phyloP scores from a whole-genome alignment of 2,329 filamentous ascomycete genomes.

The Colletotrichum lini region DNA sequence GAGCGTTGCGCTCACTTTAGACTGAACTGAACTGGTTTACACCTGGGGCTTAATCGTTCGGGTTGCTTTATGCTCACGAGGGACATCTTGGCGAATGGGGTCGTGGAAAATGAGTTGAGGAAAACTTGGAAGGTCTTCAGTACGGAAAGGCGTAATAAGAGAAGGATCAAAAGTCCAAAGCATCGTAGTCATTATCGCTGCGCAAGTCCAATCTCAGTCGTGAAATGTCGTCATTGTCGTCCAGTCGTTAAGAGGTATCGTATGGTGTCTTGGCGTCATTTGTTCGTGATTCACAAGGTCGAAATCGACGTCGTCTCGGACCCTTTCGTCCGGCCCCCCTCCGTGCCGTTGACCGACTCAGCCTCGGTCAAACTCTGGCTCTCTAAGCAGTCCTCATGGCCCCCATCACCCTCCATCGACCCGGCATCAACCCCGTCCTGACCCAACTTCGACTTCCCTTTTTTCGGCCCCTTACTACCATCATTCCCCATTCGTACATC shows the following conservation, averaged over 20 bases:
- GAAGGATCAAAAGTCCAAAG: neutral
- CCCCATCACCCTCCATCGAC: conserved; percentile 38
- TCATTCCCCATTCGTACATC: conserved; percentile 38
- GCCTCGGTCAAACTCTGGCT: conserved; percentile 56
- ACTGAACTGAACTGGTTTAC: neutral
- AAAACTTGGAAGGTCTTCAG: neutral
- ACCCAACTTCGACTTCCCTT: conserved; percentile 45
- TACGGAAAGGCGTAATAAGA: conserved; percentile 18
- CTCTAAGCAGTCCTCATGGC: conserved; percentile 52
- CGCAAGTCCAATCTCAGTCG: conserved; percentile 9
- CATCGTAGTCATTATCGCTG: conserved; percentile 12
- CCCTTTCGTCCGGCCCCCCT: conserved; percentile 48
- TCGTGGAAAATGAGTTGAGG: conserved; percentile 1
- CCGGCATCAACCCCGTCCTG: conserved; percentile 35
- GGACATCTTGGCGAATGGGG: neutral
- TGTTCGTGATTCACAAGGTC: conserved; percentile 42
- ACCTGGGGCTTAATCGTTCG: neutral
- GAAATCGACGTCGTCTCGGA: conserved; percentile 57
- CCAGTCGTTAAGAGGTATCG: conserved; percentile 40
- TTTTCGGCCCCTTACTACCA: conserved; percentile 29
- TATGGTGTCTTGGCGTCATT: conserved; percentile 40
- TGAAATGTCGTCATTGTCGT: conserved; percentile 34
- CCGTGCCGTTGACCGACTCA: conserved; percentile 54
- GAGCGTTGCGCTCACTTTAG: no score
- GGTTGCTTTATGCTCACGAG: neutral